phyloP scores from a whole-genome alignment of 345 rosid genomes.

The Citrus medica region DNA sequence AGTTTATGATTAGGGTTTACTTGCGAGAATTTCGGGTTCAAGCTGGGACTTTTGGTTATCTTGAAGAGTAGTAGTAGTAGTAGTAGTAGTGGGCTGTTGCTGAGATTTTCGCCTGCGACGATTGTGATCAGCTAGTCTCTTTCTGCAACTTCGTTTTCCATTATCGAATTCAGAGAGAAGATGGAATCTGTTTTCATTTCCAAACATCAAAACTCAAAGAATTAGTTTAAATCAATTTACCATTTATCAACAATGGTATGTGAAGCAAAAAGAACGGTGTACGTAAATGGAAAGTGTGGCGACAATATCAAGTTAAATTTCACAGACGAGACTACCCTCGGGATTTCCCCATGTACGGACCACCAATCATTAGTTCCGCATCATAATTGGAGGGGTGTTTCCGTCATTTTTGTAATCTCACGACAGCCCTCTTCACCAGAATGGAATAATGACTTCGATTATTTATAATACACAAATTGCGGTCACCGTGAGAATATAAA shows the following conservation, averaged over 20 bases:
- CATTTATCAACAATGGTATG: not conserved
- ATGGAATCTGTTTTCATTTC: conserved; percentile 61
- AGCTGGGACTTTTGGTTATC: conserved; percentile 40
- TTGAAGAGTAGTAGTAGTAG: not conserved
- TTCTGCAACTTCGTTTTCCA: conserved; percentile 97
- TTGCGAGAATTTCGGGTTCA: conserved; percentile 40
- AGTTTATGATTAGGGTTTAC: conserved; percentile 13
- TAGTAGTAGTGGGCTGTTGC: conserved; percentile 22
- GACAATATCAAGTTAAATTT: not conserved
- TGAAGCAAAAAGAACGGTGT: not conserved
- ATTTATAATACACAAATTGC: not conserved
- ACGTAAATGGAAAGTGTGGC: not conserved
- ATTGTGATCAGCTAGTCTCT: conserved; percentile 92
- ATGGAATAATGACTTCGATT: no score
- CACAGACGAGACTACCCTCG: conserved; percentile 43
- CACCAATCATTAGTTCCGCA: conserved; percentile 14
- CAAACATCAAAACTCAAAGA: not conserved
- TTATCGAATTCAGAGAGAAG: conserved; percentile 89
- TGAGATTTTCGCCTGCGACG: conserved; percentile 87
- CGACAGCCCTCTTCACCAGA: not conserved
- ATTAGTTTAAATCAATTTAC: not conserved
- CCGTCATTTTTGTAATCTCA: conserved; percentile 1
- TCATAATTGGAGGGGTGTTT: conserved; percentile 17
- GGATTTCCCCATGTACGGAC: conserved; percentile 31
- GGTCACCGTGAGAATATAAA: not conserved